Evolutionary conservation across 345 rosid genomes (phyloP).

Genomic region (Moricandia arvensis): DNA sequence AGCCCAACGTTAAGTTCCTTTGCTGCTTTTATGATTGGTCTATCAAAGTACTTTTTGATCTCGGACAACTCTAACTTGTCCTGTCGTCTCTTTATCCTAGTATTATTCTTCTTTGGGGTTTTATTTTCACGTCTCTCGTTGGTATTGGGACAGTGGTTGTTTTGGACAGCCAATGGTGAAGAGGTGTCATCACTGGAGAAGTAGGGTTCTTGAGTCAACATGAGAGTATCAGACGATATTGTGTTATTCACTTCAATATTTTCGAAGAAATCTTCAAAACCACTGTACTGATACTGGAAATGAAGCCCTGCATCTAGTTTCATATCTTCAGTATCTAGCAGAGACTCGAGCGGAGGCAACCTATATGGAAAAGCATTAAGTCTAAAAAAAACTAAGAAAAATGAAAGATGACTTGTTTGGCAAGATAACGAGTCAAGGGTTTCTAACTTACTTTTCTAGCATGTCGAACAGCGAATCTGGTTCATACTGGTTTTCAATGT

Average conservation of each 20-base stretch:
- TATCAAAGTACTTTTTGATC: constrained; percentile 48
- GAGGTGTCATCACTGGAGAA: neutral
- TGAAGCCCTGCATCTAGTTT: neutral
- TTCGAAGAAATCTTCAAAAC: constrained; percentile 26
- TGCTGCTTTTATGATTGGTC: constrained; percentile 65
- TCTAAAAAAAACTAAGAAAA: neutral
- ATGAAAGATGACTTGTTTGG: constrained; percentile 7
- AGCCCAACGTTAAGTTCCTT: constrained; percentile 69
- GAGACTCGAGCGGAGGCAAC: neutral
- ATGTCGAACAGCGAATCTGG: constrained; percentile 26
- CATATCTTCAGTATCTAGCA: neutral
- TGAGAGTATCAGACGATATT: neutral
- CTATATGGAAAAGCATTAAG: neutral
- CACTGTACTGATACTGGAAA: neutral
- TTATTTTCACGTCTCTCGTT: neutral
- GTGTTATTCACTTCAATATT: constrained; percentile 4
- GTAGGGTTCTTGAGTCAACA: constrained; percentile 28
- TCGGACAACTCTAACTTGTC: constrained; percentile 41
- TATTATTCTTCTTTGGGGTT: constrained; percentile 7
- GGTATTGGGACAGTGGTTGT: neutral
- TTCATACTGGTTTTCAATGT: neutral
- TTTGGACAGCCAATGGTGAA: neutral
- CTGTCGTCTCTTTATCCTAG: constrained; percentile 26
- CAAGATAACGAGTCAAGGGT: neutral
- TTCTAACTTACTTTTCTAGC: constrained; percentile 12